Evolutionary conservation across 805 yeast genomes (phyloP).

Genomic region (Nakazawaea sp.): DNA sequence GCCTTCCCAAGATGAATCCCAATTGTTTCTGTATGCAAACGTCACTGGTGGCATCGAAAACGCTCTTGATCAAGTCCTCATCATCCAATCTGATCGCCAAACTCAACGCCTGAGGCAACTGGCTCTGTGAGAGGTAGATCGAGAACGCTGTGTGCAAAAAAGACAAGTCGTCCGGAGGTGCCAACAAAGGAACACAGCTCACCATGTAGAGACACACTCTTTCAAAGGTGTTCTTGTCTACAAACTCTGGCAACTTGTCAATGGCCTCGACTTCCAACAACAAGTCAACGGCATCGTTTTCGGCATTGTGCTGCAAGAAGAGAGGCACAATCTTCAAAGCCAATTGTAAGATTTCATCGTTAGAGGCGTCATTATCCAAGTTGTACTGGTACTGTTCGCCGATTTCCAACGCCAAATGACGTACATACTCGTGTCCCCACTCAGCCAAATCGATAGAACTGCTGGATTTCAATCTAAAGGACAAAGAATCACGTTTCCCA

Average conservation of each 20-base stretch:
- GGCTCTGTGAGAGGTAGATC: slow-evolving; percentile 72
- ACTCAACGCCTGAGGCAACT: slow-evolving; percentile 83
- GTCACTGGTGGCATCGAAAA: slow-evolving; percentile 77
- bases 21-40: slow-evolving; percentile 75
- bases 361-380: slow-evolving; percentile 20
- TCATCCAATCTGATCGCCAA: slow-evolving; percentile 87
- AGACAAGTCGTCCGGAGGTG: slow-evolving; percentile 88
- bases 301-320: slow-evolving; percentile 92
- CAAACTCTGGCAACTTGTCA: slow-evolving; percentile 74
- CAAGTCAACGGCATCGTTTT: slow-evolving; percentile 96
- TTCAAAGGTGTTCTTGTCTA: slow-evolving; percentile 75
- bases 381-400: slow-evolving; percentile 75
- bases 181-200: slow-evolving; percentile 91
- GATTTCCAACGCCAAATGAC: slow-evolving; percentile 92
- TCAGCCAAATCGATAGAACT: slow-evolving; percentile 37
- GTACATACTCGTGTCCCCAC: slow-evolving; percentile 98
- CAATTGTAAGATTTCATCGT: slow-evolving; percentile 43
- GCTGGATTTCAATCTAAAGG: slow-evolving; percentile 56
- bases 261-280: slow-evolving; percentile 84
- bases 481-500: slow-evolving; percentile 71
- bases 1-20: slow-evolving; percentile 83
- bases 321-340: slow-evolving; percentile 79
- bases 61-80: slow-evolving; percentile 67
- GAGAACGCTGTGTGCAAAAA: slow-evolving; percentile 85
- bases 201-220: slow-evolving; percentile 94